Percentiles rank a stretch among this genome's conserved stretches.
Evolutionary conservation across 805 yeast species (phyloP).

Genomic region (Jamesozyma rosinii): DNA sequence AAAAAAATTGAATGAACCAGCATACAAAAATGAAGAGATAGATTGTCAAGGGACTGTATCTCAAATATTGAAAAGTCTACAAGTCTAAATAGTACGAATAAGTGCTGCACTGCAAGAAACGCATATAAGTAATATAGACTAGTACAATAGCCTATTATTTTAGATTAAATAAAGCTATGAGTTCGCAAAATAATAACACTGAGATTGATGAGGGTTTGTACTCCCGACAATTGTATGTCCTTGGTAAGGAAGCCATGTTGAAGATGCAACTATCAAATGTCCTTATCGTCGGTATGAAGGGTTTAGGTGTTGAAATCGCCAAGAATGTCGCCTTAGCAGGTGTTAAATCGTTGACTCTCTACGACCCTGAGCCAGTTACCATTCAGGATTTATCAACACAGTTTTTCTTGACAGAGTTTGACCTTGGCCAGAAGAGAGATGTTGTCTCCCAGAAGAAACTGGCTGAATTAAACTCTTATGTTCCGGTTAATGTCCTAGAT

Average conservation of each 20-base stretch:
- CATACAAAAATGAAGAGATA: too few relatives aligned
- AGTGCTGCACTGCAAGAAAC: too few relatives aligned
- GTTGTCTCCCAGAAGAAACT: constrained; percentile 55
- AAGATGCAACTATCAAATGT: constrained; percentile 92
- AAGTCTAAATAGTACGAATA: too few relatives aligned
- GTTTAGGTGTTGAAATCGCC: constrained; percentile 92
- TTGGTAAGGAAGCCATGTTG: constrained; percentile 97
- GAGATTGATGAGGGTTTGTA: constrained; percentile 88
- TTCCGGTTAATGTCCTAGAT: constrained; percentile 64
- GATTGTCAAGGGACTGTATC: too few relatives aligned
- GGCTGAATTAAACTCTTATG: constrained; percentile 81
- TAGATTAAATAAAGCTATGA: constrained; percentile 9
- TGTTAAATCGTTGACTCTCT: constrained; percentile 79
- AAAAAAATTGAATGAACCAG: too few relatives aligned
- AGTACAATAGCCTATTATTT: too few relatives aligned
- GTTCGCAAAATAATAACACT: constrained; percentile 17
- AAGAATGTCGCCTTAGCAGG: constrained; percentile 96
- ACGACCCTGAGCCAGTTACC: constrained; percentile 65
- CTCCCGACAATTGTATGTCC: constrained; percentile 91
- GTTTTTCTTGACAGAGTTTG: constrained; percentile 64
- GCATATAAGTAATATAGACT: too few relatives aligned
- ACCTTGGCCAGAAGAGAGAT: constrained; percentile 75
- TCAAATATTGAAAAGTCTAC: too few relatives aligned
- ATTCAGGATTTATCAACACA: constrained; percentile 78
- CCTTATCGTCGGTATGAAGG: constrained; percentile 81